Evolutionary conservation across 73 alveolate species (phyloP).

Genomic region (Stentor coeruleus): DNA sequence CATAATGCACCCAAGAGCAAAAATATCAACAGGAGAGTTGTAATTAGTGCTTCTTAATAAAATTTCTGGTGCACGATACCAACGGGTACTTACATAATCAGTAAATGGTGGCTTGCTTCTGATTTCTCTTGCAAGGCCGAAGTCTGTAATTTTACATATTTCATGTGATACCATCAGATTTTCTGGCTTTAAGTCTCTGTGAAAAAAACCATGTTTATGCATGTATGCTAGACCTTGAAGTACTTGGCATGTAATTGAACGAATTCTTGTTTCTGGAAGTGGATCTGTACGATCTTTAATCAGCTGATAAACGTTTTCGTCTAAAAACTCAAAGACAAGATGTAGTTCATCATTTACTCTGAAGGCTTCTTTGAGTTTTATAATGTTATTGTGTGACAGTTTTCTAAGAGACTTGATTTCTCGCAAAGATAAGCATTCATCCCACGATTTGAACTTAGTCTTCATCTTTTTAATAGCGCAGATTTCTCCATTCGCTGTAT

Average conservation of each 20-base stretch:
- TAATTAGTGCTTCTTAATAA: conserved; percentile 88
- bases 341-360: conserved; percentile 87
- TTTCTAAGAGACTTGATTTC: conserved; percentile 95
- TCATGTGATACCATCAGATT: conserved; percentile 87
- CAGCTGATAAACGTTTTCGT: conserved; percentile 79
- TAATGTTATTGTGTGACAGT: conserved; percentile 71
- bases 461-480: conserved; percentile 56
- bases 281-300: conserved; percentile 67
- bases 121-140: conserved; percentile 99
- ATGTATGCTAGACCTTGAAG: conserved; percentile 94
- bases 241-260: conserved; percentile 91
- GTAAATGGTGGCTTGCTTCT: conserved; percentile 99
- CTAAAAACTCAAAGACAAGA: conserved; percentile 98
- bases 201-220: conserved; percentile 99
- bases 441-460: conserved; percentile 88
- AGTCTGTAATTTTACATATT: conserved; percentile 98
- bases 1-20: conserved; percentile 98
- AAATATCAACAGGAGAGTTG: conserved; percentile 99
- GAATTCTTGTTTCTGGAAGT: conserved; percentile 84
- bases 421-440: conserved; percentile 96
- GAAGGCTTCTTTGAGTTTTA: conserved; percentile 74
- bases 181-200: conserved; percentile 99
- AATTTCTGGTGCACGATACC: conserved; percentile 99
- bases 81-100: conserved; percentile 99
- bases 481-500: conserved; percentile 74